These are phyloP conservation scores for Nicotiana tomentosiformis DNA, from an alignment of 257 asterid genomes.

Conservation along the genomic window DNA sequence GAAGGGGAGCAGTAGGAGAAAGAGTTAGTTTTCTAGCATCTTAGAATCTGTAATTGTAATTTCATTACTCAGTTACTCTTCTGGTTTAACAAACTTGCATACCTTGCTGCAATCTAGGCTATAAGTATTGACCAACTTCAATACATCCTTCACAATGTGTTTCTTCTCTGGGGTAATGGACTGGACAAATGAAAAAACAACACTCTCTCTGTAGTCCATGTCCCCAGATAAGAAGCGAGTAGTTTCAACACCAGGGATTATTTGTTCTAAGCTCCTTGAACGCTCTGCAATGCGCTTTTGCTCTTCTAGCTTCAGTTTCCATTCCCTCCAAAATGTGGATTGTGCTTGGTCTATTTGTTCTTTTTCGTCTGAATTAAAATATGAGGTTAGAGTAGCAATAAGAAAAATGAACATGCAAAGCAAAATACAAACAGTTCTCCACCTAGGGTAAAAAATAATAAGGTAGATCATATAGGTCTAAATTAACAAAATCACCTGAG, in stretches of 20 bases:
- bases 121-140: slow-evolving; percentile 56
- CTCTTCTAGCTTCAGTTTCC: slow-evolving; percentile 90
- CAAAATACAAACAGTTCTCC: slow-evolving; percentile 2
- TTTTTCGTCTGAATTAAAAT: slow-evolving; percentile 56
- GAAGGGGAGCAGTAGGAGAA: slow-evolving; percentile 10
- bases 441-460: background rate
- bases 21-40: slow-evolving; percentile 2
- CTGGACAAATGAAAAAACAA: slow-evolving; percentile 64
- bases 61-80: background rate
- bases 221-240: slow-evolving; percentile 82
- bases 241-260: slow-evolving; percentile 89
- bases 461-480: background rate
- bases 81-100: slow-evolving; percentile 11
- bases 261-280: slow-evolving; percentile 79
- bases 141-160: slow-evolving; percentile 56
- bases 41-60: background rate
- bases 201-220: slow-evolving; percentile 60
- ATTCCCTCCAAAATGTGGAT: slow-evolving; percentile 95
- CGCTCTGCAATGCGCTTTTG: slow-evolving; percentile 79
- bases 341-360: slow-evolving; percentile 72
- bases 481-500: slow-evolving; percentile 53
- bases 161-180: slow-evolving; percentile 70
- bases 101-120: slow-evolving; percentile 72
- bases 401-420: slow-evolving; percentile 3
- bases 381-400: slow-evolving; percentile 13